Percentiles rank a stretch among this genome's conserved stretches.
Evolutionary conservation across 2,329 filamentous ascomycete genomes (phyloP).

Genomic region (Ophiosphaerella narmari): DNA sequence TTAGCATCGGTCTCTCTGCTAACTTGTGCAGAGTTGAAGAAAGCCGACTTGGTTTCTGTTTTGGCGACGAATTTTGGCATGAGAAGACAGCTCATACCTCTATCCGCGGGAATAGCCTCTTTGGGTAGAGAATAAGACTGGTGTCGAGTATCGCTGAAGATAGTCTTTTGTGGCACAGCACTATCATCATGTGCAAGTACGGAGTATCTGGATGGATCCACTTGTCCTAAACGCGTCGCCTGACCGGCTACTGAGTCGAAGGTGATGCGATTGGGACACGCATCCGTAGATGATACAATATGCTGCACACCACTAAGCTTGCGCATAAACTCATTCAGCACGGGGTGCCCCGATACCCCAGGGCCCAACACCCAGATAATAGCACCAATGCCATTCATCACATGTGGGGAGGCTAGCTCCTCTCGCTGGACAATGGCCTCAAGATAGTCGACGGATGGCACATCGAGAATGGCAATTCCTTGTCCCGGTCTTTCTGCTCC

Average conservation of each 20-base stretch:
- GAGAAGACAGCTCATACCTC: slow-evolving; percentile 51
- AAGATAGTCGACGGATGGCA: slow-evolving; percentile 74
- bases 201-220: slow-evolving; percentile 76
- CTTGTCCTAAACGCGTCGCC: slow-evolving; percentile 68
- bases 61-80: slow-evolving; percentile 52
- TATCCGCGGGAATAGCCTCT: slow-evolving; percentile 38
- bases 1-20: slow-evolving; percentile 49
- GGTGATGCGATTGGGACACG: slow-evolving; percentile 74
- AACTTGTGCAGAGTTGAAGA: slow-evolving; percentile 54
- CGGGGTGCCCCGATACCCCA: slow-evolving; percentile 65
- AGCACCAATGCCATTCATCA: slow-evolving; percentile 69
- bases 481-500: slow-evolving; percentile 68
- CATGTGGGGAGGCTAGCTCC: slow-evolving; percentile 69
- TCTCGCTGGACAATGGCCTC: slow-evolving; percentile 69
- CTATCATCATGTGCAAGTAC: slow-evolving; percentile 69
- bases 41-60: slow-evolving; percentile 30
- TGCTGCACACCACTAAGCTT: slow-evolving; percentile 68
- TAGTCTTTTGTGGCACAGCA: slow-evolving; percentile 45
- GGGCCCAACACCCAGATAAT: slow-evolving; percentile 83
- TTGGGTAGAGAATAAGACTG: slow-evolving; percentile 13
- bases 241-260: slow-evolving; percentile 70
- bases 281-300: slow-evolving; percentile 75
- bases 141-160: slow-evolving; percentile 10
- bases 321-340: slow-evolving; percentile 71
- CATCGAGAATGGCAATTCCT: slow-evolving; percentile 79